These are phyloP conservation scores for Carallia pectinifolia DNA, from an alignment of 345 rosid genomes.

Conservation along the genomic window DNA sequence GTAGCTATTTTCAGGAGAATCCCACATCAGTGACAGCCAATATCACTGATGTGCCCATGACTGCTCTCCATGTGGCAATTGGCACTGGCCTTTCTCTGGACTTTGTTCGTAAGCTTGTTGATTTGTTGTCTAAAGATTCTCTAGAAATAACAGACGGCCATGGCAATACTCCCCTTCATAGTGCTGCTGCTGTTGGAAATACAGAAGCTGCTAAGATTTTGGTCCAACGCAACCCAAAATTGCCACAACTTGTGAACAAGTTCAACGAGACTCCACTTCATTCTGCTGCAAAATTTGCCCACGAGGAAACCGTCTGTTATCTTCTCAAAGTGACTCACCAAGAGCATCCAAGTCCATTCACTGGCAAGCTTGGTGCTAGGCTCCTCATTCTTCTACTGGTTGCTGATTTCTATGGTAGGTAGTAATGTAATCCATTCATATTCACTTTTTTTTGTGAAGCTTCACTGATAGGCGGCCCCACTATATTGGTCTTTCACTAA, in stretches of 20 bases:
- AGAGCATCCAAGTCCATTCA: constrained; percentile 10
- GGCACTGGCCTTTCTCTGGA: neutral
- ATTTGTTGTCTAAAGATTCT: neutral
- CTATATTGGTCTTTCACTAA: too few relatives aligned
- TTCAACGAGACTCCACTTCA: neutral
- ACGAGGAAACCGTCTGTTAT: neutral
- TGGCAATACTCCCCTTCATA: constrained; percentile 5
- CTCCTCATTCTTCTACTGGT: neutral
- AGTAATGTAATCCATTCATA: neutral
- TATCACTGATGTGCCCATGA: neutral
- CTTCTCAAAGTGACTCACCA: neutral
- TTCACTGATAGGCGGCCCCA: neutral
- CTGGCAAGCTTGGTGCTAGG: neutral
- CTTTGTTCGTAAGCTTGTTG: constrained; percentile 12
- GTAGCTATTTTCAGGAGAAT: neutral
- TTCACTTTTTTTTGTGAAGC: neutral
- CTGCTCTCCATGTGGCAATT: constrained; percentile 16
- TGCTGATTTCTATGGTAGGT: neutral
- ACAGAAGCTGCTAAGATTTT: constrained; percentile 1
- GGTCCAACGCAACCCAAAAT: neutral
- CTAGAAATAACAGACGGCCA: neutral
- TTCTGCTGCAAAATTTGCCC: neutral
- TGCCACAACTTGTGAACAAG: neutral
- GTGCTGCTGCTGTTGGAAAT: constrained; percentile 11
- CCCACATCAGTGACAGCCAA: neutral